Evolutionary conservation across 1,139 yeast genomes (phyloP).

Genomic region (Candida sanyaensis): DNA sequence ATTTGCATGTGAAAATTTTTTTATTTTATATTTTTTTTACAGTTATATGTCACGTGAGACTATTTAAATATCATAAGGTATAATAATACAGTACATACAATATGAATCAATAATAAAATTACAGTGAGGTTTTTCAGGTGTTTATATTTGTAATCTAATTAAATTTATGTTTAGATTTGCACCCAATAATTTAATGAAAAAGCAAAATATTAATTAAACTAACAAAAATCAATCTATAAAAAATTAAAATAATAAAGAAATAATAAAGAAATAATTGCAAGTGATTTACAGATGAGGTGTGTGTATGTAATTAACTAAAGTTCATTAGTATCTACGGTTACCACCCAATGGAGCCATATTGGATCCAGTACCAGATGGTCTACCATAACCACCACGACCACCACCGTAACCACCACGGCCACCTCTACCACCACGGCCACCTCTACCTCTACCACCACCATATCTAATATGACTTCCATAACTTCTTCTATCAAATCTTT

Average conservation of each 20-base stretch:
- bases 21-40: too few relatives aligned
- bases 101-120: too few relatives aligned
- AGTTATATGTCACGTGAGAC: too few relatives aligned
- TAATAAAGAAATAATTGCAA: too few relatives aligned
- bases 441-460: conserved; percentile 55
- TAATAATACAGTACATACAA: too few relatives aligned
- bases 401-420: conserved; percentile 33
- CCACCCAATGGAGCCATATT: conserved; percentile 31
- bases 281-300: too few relatives aligned
- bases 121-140: too few relatives aligned
- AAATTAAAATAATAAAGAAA: background rate
- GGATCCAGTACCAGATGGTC: conserved; percentile 33
- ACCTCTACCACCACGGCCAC: conserved; percentile 53
- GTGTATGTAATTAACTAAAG: background rate
- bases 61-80: too few relatives aligned
- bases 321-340: conserved; percentile 30
- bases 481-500: conserved; percentile 55
- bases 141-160: too few relatives aligned
- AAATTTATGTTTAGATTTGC: too few relatives aligned
- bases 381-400: conserved; percentile 29
- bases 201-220: background rate
- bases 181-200: too few relatives aligned
- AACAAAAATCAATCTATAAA: background rate
- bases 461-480: conserved; percentile 58
- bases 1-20: too few relatives aligned